Base-by-base conservation (phyloP, 345 rosid species). In the Excoecaria cochinchinensis region DNA sequence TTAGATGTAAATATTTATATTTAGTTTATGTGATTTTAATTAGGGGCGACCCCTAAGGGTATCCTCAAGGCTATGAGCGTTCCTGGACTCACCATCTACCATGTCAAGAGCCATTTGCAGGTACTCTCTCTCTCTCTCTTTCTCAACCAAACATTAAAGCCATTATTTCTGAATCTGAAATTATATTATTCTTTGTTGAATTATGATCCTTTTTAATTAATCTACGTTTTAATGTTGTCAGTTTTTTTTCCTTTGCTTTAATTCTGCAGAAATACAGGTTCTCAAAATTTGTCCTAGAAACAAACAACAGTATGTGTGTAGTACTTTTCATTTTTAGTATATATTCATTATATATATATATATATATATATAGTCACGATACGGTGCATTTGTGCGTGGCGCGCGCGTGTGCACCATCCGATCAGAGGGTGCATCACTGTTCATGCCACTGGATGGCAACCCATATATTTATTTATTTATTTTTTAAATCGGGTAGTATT, bases 21-120 rank as follows among this genome's bases (percentile, higher is more conserved):
- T 48, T 24, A 7, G 16, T 68, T 1, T 5, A 17, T 46, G 31
- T 5, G 38, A 47, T 62, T 67, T 46, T 44, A 44, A 5, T 25
- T 77, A 90, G 95, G 92, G 75, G 91, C 95, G 16, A 86, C 87
- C 53, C 95, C 92, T 0, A 87, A 83, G 80, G 91, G 92, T 21
- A 84, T 90, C 36, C 76, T 89, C 78, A 90, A 77, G 84, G 83
- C 87, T 67, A 87, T 89, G 92, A 68, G 57, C 69, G 60, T 82
- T 25, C 78, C 69, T 40, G 89, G 86, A 58, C 81, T 90, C 47
- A 86, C 88, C 13, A 89, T 90, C 72, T 90, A 83, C 80, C 90
- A 90, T 81, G 87, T 90, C 82, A 90, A 90, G 81, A 90, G 92
- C 83, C 92, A 90, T 70, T 76, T 90, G 72, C 92, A 90, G 90